Base-by-base conservation (phyloP, 139 green algal species). In the Asterochloris erici region DNA sequence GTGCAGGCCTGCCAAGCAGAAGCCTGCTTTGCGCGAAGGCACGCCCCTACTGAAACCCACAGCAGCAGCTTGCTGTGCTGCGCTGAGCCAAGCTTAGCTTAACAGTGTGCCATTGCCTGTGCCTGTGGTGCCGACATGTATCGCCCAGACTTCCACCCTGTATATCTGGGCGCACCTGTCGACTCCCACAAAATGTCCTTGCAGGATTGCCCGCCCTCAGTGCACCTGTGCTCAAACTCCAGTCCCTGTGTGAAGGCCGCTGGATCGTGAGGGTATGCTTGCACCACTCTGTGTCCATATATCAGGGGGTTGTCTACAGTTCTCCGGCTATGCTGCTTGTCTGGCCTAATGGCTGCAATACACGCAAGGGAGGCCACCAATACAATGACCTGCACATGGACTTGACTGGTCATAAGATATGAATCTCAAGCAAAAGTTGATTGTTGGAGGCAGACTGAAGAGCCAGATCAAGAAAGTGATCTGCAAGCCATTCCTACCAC, bases 201-300 rank as follows among this genome's bases (percentile, higher is more conserved):
- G 87, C 92, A 93, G 11, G 70, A 54, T 26, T 78, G 74, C 54
- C 63, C 81, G 21, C 60, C 60, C 9, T 79, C 29, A 26, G 13
- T 66, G 78, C 94, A 96, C 0, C 87, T 11, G 0, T 79, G 79
- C 73, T 95, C 90, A 79, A 87, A 95, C 78, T 94, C 85, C 62
- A 97, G 81, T 14, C 93, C 94, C 82, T 98, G 95, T 11, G 94
- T 97, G 86, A 98, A 98, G 9, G 94, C 93, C 1, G 73, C 62
- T 14, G 85, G 82, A 84, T 98, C 94, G 68, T 98, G 95, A 0
- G 89, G 87, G 26, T 92, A 90, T 78, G 94, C 89, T 1, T 81
- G 63, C 19, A 75, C 70, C 17, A 21, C 14, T 17, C 14, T 27
- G 15, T 47, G 70, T 76, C 70, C 12, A 9, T 71, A 26, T 15